Evolutionary conservation across 768 basidiomycete genomes (phyloP).

Genomic region (Holtermannia corniformis): DNA sequence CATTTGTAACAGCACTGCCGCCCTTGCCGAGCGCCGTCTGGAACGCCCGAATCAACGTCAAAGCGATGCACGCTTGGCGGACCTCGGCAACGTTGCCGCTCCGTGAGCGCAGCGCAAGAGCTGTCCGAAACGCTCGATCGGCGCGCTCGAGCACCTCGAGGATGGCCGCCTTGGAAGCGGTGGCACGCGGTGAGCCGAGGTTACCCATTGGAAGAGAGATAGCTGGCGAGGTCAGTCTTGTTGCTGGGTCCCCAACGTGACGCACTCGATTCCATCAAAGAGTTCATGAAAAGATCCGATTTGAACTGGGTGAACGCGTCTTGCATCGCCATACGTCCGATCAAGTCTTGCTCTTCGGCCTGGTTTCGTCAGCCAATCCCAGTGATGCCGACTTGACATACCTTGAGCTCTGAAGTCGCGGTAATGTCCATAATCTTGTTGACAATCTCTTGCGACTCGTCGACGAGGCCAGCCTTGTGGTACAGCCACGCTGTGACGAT

Average conservation of each 20-base stretch:
- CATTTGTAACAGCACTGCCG: slow-evolving; percentile 47
- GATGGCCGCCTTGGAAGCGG: slow-evolving; percentile 51
- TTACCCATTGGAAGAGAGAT: slow-evolving; percentile 72
- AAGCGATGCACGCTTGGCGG: slow-evolving; percentile 61
- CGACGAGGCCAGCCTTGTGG: slow-evolving; percentile 10
- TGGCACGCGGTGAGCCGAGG: slow-evolving; percentile 39
- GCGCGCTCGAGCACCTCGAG: slow-evolving; percentile 56
- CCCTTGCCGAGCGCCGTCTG: slow-evolving; percentile 68
- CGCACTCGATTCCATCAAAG: slow-evolving; percentile 82
- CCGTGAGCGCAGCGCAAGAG: slow-evolving; percentile 50
- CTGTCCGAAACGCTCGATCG: slow-evolving; percentile 60
- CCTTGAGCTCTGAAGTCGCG: slow-evolving; percentile 7
- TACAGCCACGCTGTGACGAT: slow-evolving; percentile 25
- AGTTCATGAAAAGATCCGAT: slow-evolving; percentile 80
- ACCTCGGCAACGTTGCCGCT: slow-evolving; percentile 62
- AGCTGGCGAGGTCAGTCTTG: slow-evolving; percentile 45
- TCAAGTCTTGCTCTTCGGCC: slow-evolving; percentile 65
- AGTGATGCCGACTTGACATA: neutral
- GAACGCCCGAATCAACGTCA: slow-evolving; percentile 63
- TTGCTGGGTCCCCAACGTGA: slow-evolving; percentile 9
- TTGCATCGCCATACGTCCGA: slow-evolving; percentile 69
- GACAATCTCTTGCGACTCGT: slow-evolving; percentile 46
- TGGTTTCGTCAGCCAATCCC: too few relatives aligned
- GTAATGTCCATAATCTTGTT: slow-evolving; percentile 51
- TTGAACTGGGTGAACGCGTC: slow-evolving; percentile 68